Evolutionary conservation across 192 early-diverging fungal species (phyloP).

Genomic region (Rhizophagus sp.): DNA sequence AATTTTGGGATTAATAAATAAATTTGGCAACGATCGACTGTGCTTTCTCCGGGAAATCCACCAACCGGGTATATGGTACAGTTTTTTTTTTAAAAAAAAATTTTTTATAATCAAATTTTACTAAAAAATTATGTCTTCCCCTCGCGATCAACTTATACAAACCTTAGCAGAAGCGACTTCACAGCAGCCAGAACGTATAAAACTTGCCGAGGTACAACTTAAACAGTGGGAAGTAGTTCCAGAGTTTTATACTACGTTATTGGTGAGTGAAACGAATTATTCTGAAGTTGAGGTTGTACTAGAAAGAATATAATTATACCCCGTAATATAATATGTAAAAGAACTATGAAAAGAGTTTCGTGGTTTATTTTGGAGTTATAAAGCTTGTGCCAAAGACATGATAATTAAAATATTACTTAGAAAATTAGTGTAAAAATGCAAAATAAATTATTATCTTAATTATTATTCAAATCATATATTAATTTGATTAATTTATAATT

Average conservation of each 20-base stretch:
- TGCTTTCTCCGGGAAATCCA: no score
- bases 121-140: constrained; percentile 38
- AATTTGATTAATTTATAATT: background rate
- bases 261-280: constrained; percentile 41
- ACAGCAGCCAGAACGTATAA: constrained; percentile 62
- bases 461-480: no score
- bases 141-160: constrained; percentile 46
- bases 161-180: constrained; percentile 68
- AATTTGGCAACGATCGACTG: no score
- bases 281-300: no score
- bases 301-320: no score
- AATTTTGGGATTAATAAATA: no score
- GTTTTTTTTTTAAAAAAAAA: background rate
- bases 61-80: background rate
- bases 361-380: no score
- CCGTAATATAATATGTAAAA: no score
- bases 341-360: no score
- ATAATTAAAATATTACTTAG: no score
- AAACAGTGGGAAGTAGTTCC: constrained; percentile 72
- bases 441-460: background rate
- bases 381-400: no score
- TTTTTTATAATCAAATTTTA: background rate
- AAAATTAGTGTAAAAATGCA: no score
- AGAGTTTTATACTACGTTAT: constrained; percentile 70
- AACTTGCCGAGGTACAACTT: constrained; percentile 65